Evolutionary conservation across 1,284 basidiomycete genomes (phyloP), one percentile per base, ranked within the genome.

Genomic region (Ceratobasidium sp.): DNA sequence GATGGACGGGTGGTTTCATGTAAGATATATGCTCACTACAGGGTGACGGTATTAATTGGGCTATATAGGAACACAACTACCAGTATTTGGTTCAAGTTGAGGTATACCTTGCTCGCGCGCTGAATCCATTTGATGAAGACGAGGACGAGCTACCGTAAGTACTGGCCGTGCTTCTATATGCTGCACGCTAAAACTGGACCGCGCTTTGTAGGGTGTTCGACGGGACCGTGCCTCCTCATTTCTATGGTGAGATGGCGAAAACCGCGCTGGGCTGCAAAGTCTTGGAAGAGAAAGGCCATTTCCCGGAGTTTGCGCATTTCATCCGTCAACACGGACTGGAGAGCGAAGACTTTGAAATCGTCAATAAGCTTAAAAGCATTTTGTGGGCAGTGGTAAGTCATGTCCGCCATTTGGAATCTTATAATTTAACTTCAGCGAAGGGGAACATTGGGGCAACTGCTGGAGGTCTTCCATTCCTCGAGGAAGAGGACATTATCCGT

Each of bases 181-280:
- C 60, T 17, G 15, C 28, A 47, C 31, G 23, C 20, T 58, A 23
- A 11, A 42, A 31, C 13, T 7, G 10, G 17, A 17, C 74, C 51
- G 17, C 35, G 5, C 11, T 64, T 75, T 26, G 33, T 76, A 93
- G 91, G 42, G 86, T 88, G n/a, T 95, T 94, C 78, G 95, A 97
- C 75, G 94, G 94, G 15, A 91, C 92, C 1, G 93, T 96, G 1
- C 98, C 98, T 0, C 91, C 94, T 3, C 97, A 99, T 83, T 99
- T 99, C 84, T 98, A 99, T 81, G 97, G 97, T 28, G 96, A 99
- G 83, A 94, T 99, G 87, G 93, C 95, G 58, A 98, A 98, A 83
- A 99, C 98, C 0, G 92, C 93, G 66, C 91, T 97, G 73, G 98
- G 98, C 0, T 97, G 96, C 83, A 92, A 94, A 81, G 91, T 97